These are phyloP conservation scores for Schwanniomyces sp. DNA, from an alignment of 805 yeast genomes.

Conservation along the genomic window DNA sequence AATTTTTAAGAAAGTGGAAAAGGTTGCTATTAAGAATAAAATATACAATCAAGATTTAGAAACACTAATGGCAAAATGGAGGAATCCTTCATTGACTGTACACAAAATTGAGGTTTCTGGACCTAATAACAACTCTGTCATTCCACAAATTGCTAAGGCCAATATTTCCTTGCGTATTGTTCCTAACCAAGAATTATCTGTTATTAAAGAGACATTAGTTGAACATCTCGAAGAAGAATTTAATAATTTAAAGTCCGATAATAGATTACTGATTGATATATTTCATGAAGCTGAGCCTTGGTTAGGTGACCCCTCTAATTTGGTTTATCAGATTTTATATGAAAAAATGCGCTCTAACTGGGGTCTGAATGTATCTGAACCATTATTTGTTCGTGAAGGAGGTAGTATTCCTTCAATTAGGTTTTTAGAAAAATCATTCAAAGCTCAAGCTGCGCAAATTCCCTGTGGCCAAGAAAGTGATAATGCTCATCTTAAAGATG, in stretches of 20 bases:
- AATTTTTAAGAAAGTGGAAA: constrained; percentile 61
- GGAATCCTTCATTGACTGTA: constrained; percentile 83
- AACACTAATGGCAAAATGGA: constrained; percentile 78
- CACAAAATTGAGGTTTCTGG: constrained; percentile 87
- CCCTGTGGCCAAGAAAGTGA: constrained; percentile 97
- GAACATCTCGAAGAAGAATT: constrained; percentile 49
- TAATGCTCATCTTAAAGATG: constrained; percentile 90
- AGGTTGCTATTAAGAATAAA: constrained; percentile 25
- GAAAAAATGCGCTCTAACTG: constrained; percentile 67
- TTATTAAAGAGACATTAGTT: constrained; percentile 52
- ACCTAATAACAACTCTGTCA: constrained; percentile 85
- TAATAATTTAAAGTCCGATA: constrained; percentile 52
- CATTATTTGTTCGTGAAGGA: constrained; percentile 89
- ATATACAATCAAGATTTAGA: constrained; percentile 37
- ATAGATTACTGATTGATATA: constrained; percentile 58
- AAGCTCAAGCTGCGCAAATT: constrained; percentile 90
- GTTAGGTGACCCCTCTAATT: constrained; percentile 83
- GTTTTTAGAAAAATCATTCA: constrained; percentile 74
- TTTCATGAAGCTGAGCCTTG: constrained; percentile 93
- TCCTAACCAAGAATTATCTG: constrained; percentile 75
- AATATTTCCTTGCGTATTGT: constrained; percentile 82
- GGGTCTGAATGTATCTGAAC: constrained; percentile 64
- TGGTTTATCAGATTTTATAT: constrained; percentile 66
- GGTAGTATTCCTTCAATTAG: constrained; percentile 94
- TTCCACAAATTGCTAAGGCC: constrained; percentile 78